A percentile compares a stretch with the other conserved stretches of the same genome.
These are phyloP conservation scores for Heritiera fomes DNA, from an alignment of 345 rosid genomes.

Conservation along the genomic window DNA sequence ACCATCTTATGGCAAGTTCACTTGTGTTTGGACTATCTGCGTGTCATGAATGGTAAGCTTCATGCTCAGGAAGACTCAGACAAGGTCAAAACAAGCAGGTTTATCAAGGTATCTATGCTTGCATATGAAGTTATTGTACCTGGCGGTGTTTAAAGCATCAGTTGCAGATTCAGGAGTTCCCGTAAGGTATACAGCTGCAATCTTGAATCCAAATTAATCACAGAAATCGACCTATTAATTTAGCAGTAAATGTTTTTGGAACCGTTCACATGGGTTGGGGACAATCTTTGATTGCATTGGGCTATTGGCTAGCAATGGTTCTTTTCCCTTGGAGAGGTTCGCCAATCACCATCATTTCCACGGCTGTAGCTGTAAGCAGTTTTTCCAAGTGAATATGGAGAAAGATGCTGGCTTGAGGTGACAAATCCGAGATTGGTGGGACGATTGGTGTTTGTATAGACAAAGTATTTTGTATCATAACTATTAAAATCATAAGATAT, in stretches of 20 bases:
- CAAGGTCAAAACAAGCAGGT: background rate
- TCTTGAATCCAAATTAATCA: background rate
- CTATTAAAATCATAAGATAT: no score
- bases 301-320: background rate
- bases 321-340: background rate
- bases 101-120: background rate
- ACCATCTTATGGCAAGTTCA: background rate
- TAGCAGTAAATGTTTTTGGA: background rate
- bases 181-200: background rate
- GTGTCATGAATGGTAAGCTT: background rate
- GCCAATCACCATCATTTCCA: slow-evolving; percentile 1
- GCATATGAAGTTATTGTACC: background rate
- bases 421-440: slow-evolving; percentile 10
- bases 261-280: slow-evolving; percentile 19
- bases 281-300: slow-evolving; percentile 2
- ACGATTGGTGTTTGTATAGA: background rate
- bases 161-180: background rate
- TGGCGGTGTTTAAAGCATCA: background rate
- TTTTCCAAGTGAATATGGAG: background rate
- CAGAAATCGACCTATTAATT: background rate
- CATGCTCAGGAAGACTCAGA: background rate
- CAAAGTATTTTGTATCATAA: no score
- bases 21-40: background rate
- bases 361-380: background rate
- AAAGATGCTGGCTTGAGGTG: slow-evolving; percentile 13